A percentile compares a stretch with the other conserved stretches of the same genome.
Conservation (phyloP, 495 filamentous ascomycete genomes). For the Hyaloscypha bicolor region DNA sequence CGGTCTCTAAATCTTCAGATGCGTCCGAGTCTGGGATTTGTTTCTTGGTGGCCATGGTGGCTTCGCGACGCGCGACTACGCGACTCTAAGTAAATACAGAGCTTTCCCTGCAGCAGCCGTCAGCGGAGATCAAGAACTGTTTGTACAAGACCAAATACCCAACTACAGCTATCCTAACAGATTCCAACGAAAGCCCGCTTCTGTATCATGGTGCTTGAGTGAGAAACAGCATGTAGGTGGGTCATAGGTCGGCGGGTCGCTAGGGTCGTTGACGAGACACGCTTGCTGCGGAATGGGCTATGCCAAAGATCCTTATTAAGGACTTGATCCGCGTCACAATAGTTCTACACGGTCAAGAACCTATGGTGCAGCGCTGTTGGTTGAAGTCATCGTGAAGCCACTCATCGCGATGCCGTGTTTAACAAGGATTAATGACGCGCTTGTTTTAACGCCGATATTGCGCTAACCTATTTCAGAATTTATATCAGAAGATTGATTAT, state of each 20-base stretch:
- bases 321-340: background rate
- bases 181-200: background rate
- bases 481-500: background rate
- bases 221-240: background rate
- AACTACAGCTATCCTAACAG: background rate
- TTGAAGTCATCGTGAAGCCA: background rate
- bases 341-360: background rate
- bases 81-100: background rate
- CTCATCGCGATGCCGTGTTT: background rate
- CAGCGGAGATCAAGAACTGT: background rate
- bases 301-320: background rate
- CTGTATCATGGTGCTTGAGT: background rate
- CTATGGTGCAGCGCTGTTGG: background rate
- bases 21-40: constrained; percentile 25
- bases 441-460: background rate
- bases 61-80: background rate
- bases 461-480: background rate
- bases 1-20: constrained; percentile 15
- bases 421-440: background rate
- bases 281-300: background rate
- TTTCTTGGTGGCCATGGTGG: constrained; percentile 21
- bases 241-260: background rate
- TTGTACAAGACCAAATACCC: background rate
- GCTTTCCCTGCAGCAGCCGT: background rate
- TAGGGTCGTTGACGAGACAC: background rate